These are phyloP conservation scores for Cordyceps pruinosa DNA, from an alignment of 2,329 filamentous ascomycete species.

Conservation along the genomic window DNA sequence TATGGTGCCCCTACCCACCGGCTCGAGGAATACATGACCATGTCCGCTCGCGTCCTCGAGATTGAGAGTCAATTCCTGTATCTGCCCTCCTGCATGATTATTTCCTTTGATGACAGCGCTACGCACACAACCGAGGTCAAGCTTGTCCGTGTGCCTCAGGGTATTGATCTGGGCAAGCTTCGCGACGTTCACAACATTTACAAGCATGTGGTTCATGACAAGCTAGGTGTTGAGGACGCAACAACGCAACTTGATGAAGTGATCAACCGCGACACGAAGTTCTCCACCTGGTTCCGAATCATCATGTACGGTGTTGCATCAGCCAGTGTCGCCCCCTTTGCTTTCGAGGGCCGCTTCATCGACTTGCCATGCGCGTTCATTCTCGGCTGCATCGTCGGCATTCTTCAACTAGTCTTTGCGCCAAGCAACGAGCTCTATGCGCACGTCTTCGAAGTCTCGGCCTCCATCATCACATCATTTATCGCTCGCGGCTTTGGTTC, in stretches of 20 bases:
- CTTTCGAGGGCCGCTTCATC: conserved; percentile 68
- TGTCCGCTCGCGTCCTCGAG: conserved; percentile 81
- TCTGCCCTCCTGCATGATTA: conserved; percentile 87
- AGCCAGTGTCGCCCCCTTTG: conserved; percentile 70
- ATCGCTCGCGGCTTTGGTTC: conserved; percentile 63
- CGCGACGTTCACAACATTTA: conserved; percentile 71
- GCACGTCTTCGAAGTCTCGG: conserved; percentile 45
- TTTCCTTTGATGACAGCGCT: conserved; percentile 72
- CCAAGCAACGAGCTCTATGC: conserved; percentile 66
- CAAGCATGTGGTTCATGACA: conserved; percentile 74
- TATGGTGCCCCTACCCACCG: conserved; percentile 89
- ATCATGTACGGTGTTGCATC: conserved; percentile 70
- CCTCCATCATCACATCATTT: conserved; percentile 60
- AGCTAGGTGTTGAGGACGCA: conserved; percentile 65
- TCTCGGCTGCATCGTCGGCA: conserved; percentile 66
- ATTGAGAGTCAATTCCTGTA: conserved; percentile 88
- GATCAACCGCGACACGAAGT: conserved; percentile 39
- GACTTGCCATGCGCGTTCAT: conserved; percentile 73
- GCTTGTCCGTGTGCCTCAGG: conserved; percentile 60
- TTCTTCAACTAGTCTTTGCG: conserved; percentile 67
- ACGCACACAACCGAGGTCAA: conserved; percentile 78
- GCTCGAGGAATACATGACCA: conserved; percentile 84
- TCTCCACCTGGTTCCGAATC: conserved; percentile 48
- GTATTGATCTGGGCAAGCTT: conserved; percentile 66
- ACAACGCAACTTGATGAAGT: conserved; percentile 53